These are phyloP conservation scores for Phytophthora tubulina DNA, from an alignment of 352 stramenopile genomes.

Conservation along the genomic window DNA sequence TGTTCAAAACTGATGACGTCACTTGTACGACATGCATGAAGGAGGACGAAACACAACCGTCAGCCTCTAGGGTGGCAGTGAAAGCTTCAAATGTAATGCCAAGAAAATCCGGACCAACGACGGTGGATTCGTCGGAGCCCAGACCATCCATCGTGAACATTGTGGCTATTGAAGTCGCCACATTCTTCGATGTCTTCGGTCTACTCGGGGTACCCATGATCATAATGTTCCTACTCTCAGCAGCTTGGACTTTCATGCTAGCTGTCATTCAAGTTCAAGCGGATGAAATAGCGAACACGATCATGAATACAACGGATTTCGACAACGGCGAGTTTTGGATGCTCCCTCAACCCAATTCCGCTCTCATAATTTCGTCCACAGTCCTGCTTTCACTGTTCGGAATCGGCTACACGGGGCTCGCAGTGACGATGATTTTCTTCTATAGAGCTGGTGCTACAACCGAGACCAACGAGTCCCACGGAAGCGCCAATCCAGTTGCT, in stretches of 20 bases:
- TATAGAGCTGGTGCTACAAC: background rate
- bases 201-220: conserved; percentile 45
- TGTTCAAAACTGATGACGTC: too few relatives aligned
- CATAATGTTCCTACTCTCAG: conserved; percentile 33
- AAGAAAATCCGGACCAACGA: background rate
- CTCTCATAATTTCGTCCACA: conserved; percentile 18
- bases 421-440: background rate
- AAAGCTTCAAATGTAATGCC: too few relatives aligned
- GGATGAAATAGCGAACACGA: conserved; percentile 37
- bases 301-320: conserved; percentile 51
- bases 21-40: too few relatives aligned
- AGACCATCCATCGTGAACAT: conserved; percentile 10
- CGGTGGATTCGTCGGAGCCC: background rate
- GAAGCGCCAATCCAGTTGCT: background rate
- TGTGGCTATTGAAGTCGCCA: conserved; percentile 41
- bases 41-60: too few relatives aligned
- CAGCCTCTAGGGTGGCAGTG: too few relatives aligned
- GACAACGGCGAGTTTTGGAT: conserved; percentile 63
- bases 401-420: background rate
- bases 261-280: conserved; percentile 48
- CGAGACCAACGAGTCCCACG: background rate
- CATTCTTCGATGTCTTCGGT: conserved; percentile 51
- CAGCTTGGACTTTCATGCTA: conserved; percentile 39
- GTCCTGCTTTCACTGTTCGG: conserved; percentile 24
- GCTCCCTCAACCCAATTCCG: conserved; percentile 33